Conservation (phyloP, 2,329 filamentous ascomycete species). For the Clonostachys chloroleuca region DNA sequence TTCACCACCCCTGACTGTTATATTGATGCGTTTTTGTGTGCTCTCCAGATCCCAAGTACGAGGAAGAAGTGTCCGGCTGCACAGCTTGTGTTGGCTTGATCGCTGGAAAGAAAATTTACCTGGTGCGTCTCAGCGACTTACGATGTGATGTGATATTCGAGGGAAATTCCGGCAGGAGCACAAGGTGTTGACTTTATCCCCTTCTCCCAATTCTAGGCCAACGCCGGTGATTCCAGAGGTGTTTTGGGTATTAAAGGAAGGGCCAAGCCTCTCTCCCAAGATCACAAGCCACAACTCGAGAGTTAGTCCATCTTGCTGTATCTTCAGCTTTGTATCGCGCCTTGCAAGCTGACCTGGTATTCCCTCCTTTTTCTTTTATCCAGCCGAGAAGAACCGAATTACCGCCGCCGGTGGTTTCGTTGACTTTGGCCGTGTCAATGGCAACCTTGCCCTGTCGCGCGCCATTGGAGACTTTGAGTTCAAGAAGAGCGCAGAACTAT, state of each 20-base stretch:
- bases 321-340: no score
- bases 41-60: constrained; percentile 80
- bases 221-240: constrained; percentile 92
- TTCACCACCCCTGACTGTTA: no score
- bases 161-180: no score
- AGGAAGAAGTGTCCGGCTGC: constrained; percentile 97
- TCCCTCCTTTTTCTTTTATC: constrained; percentile 2
- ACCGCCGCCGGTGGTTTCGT: constrained; percentile 95
- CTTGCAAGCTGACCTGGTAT: background rate
- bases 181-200: background rate
- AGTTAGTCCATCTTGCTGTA: constrained; percentile 45
- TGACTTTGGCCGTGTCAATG: constrained; percentile 97
- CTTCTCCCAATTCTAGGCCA: constrained; percentile 58
- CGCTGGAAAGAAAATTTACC: constrained; percentile 87
- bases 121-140: constrained; percentile 56
- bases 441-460: constrained; percentile 92
- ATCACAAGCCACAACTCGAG: constrained; percentile 99
- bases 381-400: constrained; percentile 93
- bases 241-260: constrained; percentile 95
- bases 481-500: constrained; percentile 96
- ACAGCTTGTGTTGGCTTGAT: constrained; percentile 90
- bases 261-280: constrained; percentile 96
- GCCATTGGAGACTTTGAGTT: constrained; percentile 99
- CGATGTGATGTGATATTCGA: background rate
- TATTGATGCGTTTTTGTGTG: constrained; percentile 5